A percentile compares a stretch with the other conserved stretches of the same genome.
Conservation (phyloP, 768 basidiomycete genomes). For the Xerocomellus dryophilus region DNA sequence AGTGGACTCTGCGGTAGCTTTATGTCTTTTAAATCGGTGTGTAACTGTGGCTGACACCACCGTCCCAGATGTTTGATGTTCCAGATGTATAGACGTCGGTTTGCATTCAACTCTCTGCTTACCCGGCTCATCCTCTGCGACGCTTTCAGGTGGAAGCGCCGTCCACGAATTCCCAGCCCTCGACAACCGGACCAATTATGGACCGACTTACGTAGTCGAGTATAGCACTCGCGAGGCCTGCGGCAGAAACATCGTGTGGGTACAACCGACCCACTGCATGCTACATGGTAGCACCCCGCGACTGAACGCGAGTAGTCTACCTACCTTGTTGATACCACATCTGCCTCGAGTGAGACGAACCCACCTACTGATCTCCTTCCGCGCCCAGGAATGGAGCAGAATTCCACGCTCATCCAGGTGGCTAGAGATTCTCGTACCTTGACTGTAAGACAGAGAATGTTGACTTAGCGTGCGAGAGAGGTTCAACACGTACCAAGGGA, state of each 20-base stretch:
- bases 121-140: no score
- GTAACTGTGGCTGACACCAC: not conserved
- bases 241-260: no score
- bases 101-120: not conserved
- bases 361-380: not conserved
- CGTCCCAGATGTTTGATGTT: conserved; percentile 62
- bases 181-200: conserved; percentile 50
- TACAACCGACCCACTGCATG: no score
- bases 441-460: not conserved
- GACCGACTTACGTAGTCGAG: conserved; percentile 57
- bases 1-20: conserved; percentile 33
- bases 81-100: conserved; percentile 68
- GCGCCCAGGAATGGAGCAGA: conserved; percentile 12
- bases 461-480: conserved; percentile 42
- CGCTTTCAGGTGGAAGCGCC: conserved; percentile 53
- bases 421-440: not conserved
- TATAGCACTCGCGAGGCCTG: conserved; percentile 53
- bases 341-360: not conserved
- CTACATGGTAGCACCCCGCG: conserved; percentile 54
- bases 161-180: conserved; percentile 55
- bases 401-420: conserved; percentile 15
- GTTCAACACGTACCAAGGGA: conserved; percentile 64
- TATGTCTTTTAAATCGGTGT: not conserved
- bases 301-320: conserved; percentile 50
- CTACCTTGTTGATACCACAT: not conserved